Conservation (phyloP, 140 eudicot species). For the Oenanthe javanica region DNA sequence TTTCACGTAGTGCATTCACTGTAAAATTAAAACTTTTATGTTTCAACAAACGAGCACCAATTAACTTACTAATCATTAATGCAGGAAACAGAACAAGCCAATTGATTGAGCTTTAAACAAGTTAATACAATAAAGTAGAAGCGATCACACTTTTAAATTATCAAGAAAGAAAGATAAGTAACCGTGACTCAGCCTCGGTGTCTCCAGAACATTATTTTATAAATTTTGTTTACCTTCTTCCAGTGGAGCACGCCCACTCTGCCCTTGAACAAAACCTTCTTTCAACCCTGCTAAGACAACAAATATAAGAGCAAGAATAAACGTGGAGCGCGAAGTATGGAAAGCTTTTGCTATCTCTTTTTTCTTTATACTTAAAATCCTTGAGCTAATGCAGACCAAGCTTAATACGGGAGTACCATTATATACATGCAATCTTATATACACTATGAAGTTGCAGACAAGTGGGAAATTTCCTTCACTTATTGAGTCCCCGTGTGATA, state of each 20-base stretch:
- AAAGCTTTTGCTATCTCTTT: neutral
- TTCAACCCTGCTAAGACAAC: neutral
- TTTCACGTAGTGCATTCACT: constrained; percentile 16
- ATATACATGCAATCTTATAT: no score
- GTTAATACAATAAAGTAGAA: no score
- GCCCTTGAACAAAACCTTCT: neutral
- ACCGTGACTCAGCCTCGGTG: neutral
- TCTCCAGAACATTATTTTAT: neutral
- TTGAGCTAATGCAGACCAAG: neutral
- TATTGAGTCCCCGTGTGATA: no score
- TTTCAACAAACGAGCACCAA: neutral
- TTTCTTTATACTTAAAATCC: no score
- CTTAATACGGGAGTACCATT: no score
- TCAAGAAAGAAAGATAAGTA: neutral
- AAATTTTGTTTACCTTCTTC: neutral
- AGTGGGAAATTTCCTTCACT: no score
- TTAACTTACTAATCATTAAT: neutral
- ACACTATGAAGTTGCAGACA: no score
- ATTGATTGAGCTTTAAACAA: neutral
- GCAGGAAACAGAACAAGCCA: neutral
- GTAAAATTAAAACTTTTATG: neutral
- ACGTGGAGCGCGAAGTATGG: neutral
- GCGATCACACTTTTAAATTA: neutral
- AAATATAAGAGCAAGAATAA: neutral
- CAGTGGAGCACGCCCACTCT: neutral